These are phyloP conservation scores for Lachnellula suecica DNA, from an alignment of 2,329 filamentous ascomycete genomes.

Conservation along the genomic window DNA sequence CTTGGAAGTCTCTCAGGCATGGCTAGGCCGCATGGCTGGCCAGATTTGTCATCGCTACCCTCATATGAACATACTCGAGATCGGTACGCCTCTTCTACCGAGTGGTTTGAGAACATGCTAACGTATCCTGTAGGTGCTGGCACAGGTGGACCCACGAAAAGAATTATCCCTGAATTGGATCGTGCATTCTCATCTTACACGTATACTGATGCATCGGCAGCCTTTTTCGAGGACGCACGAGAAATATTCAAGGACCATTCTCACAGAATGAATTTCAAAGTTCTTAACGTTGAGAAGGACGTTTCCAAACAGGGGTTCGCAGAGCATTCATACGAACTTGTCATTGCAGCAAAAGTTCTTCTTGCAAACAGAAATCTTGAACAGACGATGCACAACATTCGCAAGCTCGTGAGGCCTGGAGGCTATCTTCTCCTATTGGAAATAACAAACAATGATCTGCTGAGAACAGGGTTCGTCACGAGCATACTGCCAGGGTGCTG, in stretches of 20 bases:
- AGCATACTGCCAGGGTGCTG: slow-evolving; percentile 34
- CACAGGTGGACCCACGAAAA: slow-evolving; percentile 40
- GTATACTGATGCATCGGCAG: slow-evolving; percentile 44
- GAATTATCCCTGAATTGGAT: slow-evolving; percentile 34
- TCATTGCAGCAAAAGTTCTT: slow-evolving; percentile 24
- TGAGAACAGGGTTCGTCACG: slow-evolving; percentile 26
- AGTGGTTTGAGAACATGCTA: slow-evolving; percentile 29
- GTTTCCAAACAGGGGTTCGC: slow-evolving; percentile 19
- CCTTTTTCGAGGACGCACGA: slow-evolving; percentile 39
- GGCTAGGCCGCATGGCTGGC: slow-evolving; percentile 77
- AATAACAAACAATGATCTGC: slow-evolving; percentile 22
- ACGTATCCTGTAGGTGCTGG: slow-evolving; percentile 33
- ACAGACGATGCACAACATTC: slow-evolving; percentile 26
- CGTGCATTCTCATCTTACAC: slow-evolving; percentile 39
- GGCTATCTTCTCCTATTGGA: slow-evolving; percentile 30
- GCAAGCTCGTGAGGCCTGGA: slow-evolving; percentile 29
- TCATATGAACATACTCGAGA: slow-evolving; percentile 41
- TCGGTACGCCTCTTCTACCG: slow-evolving; percentile 24
- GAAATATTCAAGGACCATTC: slow-evolving; percentile 26
- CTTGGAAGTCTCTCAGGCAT: slow-evolving; percentile 80
- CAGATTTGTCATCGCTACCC: slow-evolving; percentile 9
- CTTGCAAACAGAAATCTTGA: slow-evolving; percentile 22
- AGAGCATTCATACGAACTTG: slow-evolving; percentile 19
- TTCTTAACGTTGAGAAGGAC: slow-evolving; percentile 23
- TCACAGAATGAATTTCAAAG: slow-evolving; percentile 28